Percentiles rank a stretch among this genome's conserved stretches.
These are phyloP conservation scores for Backusella mclennaniae DNA, from an alignment of 192 early-diverging fungal species.

Conservation along the genomic window DNA sequence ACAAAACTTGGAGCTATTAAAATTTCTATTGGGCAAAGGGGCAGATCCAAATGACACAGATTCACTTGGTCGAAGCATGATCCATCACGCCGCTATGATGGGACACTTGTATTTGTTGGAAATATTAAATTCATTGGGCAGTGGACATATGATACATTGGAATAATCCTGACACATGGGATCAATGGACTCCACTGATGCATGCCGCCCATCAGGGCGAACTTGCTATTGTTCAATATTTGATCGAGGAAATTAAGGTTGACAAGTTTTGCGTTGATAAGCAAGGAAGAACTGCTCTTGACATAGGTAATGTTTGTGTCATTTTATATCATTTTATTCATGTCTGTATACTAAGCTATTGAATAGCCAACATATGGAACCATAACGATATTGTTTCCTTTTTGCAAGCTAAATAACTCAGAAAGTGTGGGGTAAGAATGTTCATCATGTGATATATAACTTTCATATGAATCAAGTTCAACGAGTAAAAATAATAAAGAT, in stretches of 20 bases:
- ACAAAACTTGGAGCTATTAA: constrained; percentile 26
- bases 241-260: constrained; percentile 10
- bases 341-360: constrained; percentile 1
- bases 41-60: constrained; percentile 28
- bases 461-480: constrained; percentile 7
- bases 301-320: constrained; percentile 24
- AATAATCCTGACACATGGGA: constrained; percentile 40
- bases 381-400: background rate
- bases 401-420: constrained; percentile 1
- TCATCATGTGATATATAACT: constrained; percentile 1
- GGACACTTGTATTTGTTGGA: constrained; percentile 24
- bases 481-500: background rate
- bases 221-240: constrained; percentile 20
- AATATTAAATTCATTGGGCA: constrained; percentile 5
- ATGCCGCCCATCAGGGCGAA: constrained; percentile 37
- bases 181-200: constrained; percentile 42
- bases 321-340: background rate
- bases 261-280: constrained; percentile 25
- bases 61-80: constrained; percentile 32
- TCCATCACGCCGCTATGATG: constrained; percentile 43
- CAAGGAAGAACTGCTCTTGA: constrained; percentile 33
- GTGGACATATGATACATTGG: constrained; percentile 3
- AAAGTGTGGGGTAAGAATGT: constrained; percentile 15
- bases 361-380: constrained; percentile 17
- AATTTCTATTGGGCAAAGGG: constrained; percentile 19